phyloP scores from a whole-genome alignment of 805 yeast genomes.

The Saturnispora mendoncae region DNA sequence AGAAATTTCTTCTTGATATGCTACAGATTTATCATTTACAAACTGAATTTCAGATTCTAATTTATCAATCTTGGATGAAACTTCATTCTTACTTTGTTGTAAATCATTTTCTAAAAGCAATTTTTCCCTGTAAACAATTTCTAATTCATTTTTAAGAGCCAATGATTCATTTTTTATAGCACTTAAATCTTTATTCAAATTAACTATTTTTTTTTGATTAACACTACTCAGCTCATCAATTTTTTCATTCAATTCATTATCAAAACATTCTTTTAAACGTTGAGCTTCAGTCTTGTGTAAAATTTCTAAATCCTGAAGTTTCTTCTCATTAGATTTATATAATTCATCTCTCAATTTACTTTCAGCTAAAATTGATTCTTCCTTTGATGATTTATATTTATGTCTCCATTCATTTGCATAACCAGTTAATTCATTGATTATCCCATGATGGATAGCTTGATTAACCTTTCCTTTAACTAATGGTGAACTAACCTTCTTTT shows the following conservation, averaged over 20 bases:
- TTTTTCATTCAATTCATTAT: conserved; percentile 28
- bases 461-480: not conserved
- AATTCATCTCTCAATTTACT: conserved; percentile 23
- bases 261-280: conserved; percentile 28
- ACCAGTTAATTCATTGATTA: conserved; percentile 10
- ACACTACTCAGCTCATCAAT: conserved; percentile 12
- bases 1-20: not conserved
- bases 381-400: conserved; percentile 4
- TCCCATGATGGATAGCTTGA: not conserved
- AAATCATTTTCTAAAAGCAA: conserved; percentile 2
- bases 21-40: conserved; percentile 7
- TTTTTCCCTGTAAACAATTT: conserved; percentile 1
- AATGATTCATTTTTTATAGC: conserved; percentile 10
- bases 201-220: not conserved
- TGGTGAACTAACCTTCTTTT: conserved; percentile 14
- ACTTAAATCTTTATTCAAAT: conserved; percentile 7
- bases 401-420: conserved; percentile 2
- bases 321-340: conserved; percentile 24
- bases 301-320: conserved; percentile 30
- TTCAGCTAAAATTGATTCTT: conserved; percentile 19
- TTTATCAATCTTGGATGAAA: not conserved
- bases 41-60: conserved; percentile 1
- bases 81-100: not conserved
- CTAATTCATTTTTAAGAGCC: conserved; percentile 6
- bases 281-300: conserved; percentile 28